A percentile compares a stretch with the other conserved stretches of the same genome.
These are phyloP conservation scores for Puccinia triticina DNA, from an alignment of 1,284 basidiomycete genomes.

Conservation along the genomic window DNA sequence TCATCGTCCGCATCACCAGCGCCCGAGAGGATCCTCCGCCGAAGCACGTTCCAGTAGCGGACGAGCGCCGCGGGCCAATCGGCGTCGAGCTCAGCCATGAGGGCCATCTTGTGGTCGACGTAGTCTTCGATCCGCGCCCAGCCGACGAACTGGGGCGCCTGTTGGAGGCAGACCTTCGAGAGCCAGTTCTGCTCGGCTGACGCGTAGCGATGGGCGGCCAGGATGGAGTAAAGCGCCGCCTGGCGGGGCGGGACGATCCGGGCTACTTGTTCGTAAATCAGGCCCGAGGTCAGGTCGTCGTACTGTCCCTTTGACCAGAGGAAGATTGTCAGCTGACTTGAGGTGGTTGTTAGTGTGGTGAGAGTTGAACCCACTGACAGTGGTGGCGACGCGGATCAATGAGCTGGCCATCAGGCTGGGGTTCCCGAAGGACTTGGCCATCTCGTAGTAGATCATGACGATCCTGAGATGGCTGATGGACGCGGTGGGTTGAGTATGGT, in stretches of 20 bases:
- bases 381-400: slow-evolving; percentile 21
- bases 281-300: slow-evolving; percentile 30
- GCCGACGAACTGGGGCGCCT: background rate
- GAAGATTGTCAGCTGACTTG: no score
- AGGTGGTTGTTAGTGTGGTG: no score
- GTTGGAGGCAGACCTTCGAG: slow-evolving; percentile 6
- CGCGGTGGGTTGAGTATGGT: slow-evolving; percentile 2
- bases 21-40: slow-evolving; percentile 8
- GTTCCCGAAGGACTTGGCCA: slow-evolving; percentile 34
- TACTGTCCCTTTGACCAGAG: slow-evolving; percentile 34
- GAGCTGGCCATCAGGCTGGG: slow-evolving; percentile 13
- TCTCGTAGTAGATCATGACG: slow-evolving; percentile 40
- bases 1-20: slow-evolving; percentile 9
- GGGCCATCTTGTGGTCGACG: slow-evolving; percentile 17
- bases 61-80: slow-evolving; percentile 4
- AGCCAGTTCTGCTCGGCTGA: slow-evolving; percentile 25
- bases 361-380: slow-evolving; percentile 27
- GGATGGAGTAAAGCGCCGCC: slow-evolving; percentile 2
- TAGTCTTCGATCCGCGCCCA: slow-evolving; percentile 33
- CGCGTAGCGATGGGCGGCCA: slow-evolving; percentile 35
- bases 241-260: slow-evolving; percentile 14
- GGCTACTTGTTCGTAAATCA: slow-evolving; percentile 42
- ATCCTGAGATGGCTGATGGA: slow-evolving; percentile 19
- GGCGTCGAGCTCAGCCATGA: background rate
- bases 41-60: slow-evolving; percentile 33